Evolutionary conservation across 208 protist species (phyloP), one percentile per base, ranked within the genome.

Genomic region (Vickermania ingenoplastis): DNA sequence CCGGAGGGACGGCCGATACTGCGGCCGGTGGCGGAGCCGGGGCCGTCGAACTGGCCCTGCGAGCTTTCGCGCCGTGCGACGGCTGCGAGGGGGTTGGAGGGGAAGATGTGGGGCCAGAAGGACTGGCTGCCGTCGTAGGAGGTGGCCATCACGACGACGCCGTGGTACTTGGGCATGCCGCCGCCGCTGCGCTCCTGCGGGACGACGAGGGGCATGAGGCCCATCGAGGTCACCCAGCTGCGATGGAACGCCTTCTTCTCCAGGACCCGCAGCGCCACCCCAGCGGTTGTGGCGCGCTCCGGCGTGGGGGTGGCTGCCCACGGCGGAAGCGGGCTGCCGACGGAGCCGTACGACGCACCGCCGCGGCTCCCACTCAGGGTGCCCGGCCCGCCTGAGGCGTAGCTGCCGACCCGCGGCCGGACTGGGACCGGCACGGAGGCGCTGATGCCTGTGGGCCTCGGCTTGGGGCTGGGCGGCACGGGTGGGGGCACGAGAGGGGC

Each of bases 101-200:
- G 26, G 51, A 71, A 77, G 45, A 81, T 50, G n/a, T 85, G 55
- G 0, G 86, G 86, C 83, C 86, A 94, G 67, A 91, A 87, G 36
- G 86, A 94, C 5, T 66, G 78, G 31, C 72, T 68, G 26, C 70
- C 57, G 58, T 94, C 86, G 62, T 88, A 91, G 23, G 83, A 91
- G 29, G 75, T 78, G 30, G 76, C 80, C 23, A 88, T 24, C 25
- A 94, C 64, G 26, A 59, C 80, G 24, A 62, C 71, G 29, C 71
- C 83, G 27, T 68, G 41, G 61, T 63, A 78, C 50, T 65, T 57
- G 17, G 82, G 77, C 73, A 85, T 70, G 51, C 69, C 75, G n/a
- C 64, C 57, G 13, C 51, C 65, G 1, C 53, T 66, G 36, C 0
- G 2, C 24, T 36, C 41, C 31, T 61, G 56, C 24, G 73, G 77